Evolutionary conservation across 1,284 basidiomycete genomes (phyloP).

Genomic region (Mycosarcoma maydis): DNA sequence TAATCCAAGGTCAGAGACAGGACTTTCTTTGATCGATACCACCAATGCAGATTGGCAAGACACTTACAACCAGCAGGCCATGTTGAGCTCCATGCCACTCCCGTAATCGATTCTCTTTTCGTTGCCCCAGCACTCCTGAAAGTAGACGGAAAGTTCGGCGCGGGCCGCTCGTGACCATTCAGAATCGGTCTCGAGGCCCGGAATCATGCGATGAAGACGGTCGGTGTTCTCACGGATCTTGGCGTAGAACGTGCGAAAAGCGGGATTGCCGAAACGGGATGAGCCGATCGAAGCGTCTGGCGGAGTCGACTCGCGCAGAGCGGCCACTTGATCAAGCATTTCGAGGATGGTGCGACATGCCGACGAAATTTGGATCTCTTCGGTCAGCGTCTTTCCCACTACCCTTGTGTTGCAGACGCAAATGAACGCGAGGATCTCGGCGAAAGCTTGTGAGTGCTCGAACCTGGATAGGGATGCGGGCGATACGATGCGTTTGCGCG

Average conservation of each 20-base stretch:
- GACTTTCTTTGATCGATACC: no score
- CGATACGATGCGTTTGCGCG: constrained; percentile 80
- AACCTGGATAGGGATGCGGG: constrained; percentile 84
- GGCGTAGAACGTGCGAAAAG: constrained; percentile 91
- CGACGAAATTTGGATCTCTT: constrained; percentile 64
- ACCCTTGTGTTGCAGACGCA: constrained; percentile 80
- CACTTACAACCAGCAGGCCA: constrained; percentile 92
- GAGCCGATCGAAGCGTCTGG: constrained; percentile 84
- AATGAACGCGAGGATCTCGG: constrained; percentile 78
- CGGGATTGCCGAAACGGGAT: constrained; percentile 96
- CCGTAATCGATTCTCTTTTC: constrained; percentile 94
- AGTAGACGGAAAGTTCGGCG: constrained; percentile 74
- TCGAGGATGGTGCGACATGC: constrained; percentile 56
- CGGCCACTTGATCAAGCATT: constrained; percentile 45
- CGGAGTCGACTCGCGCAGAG: constrained; percentile 75
- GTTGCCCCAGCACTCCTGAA: constrained; percentile 90
- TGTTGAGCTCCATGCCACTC: constrained; percentile 98
- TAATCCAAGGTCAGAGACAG: no score
- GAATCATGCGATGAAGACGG: constrained; percentile 34
- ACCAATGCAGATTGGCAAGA: not conserved
- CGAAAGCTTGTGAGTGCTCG: constrained; percentile 78
- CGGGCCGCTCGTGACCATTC: constrained; percentile 30
- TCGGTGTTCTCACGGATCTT: constrained; percentile 75
- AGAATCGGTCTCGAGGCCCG: constrained; percentile 65
- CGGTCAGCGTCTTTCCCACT: constrained; percentile 77